Evolutionary conservation across 164 flowering plant genomes (phyloP).

Genomic region (Platanus orientalis): DNA sequence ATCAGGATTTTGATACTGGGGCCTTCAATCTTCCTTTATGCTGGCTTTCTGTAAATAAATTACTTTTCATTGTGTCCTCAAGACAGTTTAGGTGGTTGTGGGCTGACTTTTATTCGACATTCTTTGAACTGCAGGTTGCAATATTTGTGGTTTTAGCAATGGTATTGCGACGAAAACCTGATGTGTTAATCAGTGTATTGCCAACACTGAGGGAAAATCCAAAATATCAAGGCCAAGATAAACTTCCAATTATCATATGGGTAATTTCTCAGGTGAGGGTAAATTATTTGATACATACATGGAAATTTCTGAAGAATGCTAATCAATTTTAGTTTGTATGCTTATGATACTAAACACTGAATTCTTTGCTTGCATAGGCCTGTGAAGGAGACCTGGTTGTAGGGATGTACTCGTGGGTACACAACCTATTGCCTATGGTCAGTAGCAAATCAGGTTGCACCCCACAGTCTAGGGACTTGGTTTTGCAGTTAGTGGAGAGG

Average conservation of each 20-base stretch:
- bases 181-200: conserved; percentile 47
- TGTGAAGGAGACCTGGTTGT: conserved; percentile 72
- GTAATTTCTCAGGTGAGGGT: conserved; percentile 64
- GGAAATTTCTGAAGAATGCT: neutral
- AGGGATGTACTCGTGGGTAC: conserved; percentile 73
- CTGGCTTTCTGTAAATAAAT: no score
- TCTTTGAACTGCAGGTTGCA: conserved; percentile 61
- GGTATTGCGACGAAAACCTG: conserved; percentile 75
- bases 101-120: neutral
- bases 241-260: conserved; percentile 80
- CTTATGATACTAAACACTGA: neutral
- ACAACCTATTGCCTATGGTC: conserved; percentile 59
- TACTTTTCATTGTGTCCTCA: no score
- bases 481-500: conserved; percentile 89
- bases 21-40: no score
- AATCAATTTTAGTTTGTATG: neutral
- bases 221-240: conserved; percentile 87
- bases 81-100: neutral
- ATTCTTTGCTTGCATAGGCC: conserved; percentile 42
- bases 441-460: conserved; percentile 58
- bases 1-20: no score
- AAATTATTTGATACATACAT: neutral
- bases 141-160: conserved; percentile 78
- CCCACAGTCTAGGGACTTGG: conserved; percentile 82
- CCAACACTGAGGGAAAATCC: conserved; percentile 53